Conservation (phyloP, 441 rosid genomes). For the Geranium incanum region DNA sequence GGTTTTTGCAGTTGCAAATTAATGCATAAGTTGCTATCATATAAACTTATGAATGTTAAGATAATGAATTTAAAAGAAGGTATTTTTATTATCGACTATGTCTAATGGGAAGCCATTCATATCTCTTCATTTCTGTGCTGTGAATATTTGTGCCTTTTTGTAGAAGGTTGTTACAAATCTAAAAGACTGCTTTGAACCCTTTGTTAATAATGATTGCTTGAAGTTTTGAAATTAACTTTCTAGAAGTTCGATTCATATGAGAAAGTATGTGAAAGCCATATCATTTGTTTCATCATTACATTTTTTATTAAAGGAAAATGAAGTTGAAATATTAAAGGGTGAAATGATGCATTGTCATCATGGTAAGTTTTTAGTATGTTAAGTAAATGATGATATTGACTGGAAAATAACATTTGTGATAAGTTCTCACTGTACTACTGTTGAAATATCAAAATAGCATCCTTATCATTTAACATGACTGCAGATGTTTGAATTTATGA, state of each 20-base stretch:
- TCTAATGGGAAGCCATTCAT: neutral
- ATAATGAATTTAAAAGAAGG: neutral
- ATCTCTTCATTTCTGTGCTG: neutral
- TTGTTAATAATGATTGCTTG: no score
- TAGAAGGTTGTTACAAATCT: no score
- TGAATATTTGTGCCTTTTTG: neutral
- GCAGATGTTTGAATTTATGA: neutral
- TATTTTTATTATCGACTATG: neutral
- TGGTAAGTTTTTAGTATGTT: neutral
- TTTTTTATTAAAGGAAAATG: neutral
- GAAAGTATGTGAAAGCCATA: neutral
- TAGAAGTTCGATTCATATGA: neutral
- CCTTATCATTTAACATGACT: neutral
- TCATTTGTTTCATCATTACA: neutral
- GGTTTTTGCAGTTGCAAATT: slow-evolving; percentile 19
- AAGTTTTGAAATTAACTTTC: neutral
- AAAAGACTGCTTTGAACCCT: no score
- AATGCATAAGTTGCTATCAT: neutral
- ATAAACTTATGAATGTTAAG: slow-evolving; percentile 1
- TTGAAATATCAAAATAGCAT: neutral
- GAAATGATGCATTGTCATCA: neutral
- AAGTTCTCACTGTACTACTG: neutral
- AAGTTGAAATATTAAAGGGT: neutral
- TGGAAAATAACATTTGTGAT: neutral
- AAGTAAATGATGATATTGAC: neutral